Conservation (phyloP, 495 filamentous ascomycete genomes). For the Xylaria nigripes region DNA sequence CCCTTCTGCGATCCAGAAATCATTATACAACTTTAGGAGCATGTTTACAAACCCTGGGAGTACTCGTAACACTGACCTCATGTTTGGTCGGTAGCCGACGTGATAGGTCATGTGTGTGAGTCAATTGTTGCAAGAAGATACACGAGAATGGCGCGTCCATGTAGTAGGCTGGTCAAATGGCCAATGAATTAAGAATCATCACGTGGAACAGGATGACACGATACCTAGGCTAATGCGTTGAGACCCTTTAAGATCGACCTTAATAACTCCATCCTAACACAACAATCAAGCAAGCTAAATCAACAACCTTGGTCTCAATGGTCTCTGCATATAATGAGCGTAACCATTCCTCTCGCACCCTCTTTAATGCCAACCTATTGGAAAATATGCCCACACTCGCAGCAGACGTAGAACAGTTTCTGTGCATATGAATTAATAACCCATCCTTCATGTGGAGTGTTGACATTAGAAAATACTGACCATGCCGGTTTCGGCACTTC, state of each 20-base stretch:
- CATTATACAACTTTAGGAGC: not conserved
- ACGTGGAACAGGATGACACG: not conserved
- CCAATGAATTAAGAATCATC: not conserved
- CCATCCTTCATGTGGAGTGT: not conserved
- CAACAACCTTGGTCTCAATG: conserved; percentile 10
- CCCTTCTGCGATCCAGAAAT: not conserved
- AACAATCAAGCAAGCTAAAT: conserved; percentile 14
- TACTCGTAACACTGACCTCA: not conserved
- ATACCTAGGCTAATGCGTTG: not conserved
- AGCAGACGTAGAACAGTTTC: conserved; percentile 98
- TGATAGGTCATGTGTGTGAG: conserved; percentile 1
- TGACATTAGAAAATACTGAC: conserved; percentile 44
- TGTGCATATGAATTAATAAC: conserved; percentile 33
- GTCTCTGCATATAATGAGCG: conserved; percentile 10
- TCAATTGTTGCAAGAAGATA: not conserved
- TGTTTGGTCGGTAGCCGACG: not conserved
- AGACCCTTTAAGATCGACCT: conserved; percentile 4
- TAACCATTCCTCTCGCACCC: not conserved
- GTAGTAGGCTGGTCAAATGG: not conserved
- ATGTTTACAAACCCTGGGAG: conserved; percentile 5
- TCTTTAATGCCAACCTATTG: conserved; percentile 31
- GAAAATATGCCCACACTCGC: conserved; percentile 82
- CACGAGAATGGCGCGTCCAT: not conserved
- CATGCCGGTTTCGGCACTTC: conserved; percentile 95
- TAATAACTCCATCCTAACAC: conserved; percentile 21